Evolutionary conservation across 2,329 filamentous ascomycete species (phyloP).

Genomic region (Penicillium crustosum): DNA sequence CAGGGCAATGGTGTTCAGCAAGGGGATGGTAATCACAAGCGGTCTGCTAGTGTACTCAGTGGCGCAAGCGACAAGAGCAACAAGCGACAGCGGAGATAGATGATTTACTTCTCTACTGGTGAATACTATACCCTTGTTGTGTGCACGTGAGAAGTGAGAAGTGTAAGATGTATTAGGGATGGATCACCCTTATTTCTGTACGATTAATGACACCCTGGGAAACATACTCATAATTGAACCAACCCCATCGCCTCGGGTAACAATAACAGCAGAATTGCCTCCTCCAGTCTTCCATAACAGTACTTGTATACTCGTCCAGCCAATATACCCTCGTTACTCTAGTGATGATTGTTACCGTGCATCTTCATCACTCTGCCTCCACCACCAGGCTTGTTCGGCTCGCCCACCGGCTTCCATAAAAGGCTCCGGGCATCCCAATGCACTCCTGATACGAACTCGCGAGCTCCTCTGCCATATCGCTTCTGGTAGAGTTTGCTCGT

Average conservation of each 20-base stretch:
- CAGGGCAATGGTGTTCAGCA: slow-evolving; percentile 6
- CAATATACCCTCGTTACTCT: background rate
- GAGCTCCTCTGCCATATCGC: slow-evolving; percentile 19
- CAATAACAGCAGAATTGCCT: slow-evolving; percentile 11
- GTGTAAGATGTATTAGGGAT: slow-evolving; percentile 19
- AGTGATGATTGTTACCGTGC: background rate
- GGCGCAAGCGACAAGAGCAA: slow-evolving; percentile 61
- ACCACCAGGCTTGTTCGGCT: slow-evolving; percentile 22
- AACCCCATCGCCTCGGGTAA: slow-evolving; percentile 16
- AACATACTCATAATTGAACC: slow-evolving; percentile 15
- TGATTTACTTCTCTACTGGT: background rate
- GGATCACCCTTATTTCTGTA: slow-evolving; percentile 32
- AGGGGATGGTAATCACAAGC: slow-evolving; percentile 57
- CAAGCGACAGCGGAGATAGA: slow-evolving; percentile 51
- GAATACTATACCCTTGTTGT: background rate
- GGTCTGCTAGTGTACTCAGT: slow-evolving; percentile 80
- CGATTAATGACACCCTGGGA: slow-evolving; percentile 31
- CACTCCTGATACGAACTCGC: slow-evolving; percentile 28
- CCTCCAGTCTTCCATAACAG: background rate
- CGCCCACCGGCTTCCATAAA: slow-evolving; percentile 27
- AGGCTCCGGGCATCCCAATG: slow-evolving; percentile 27
- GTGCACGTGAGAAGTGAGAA: background rate
- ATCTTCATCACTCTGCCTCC: slow-evolving; percentile 8
- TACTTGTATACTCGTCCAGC: background rate
- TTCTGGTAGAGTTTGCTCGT: slow-evolving; percentile 19